These are phyloP conservation scores for Globisporangium camurandrum DNA, from an alignment of 352 stramenopile species.

Conservation along the genomic window DNA sequence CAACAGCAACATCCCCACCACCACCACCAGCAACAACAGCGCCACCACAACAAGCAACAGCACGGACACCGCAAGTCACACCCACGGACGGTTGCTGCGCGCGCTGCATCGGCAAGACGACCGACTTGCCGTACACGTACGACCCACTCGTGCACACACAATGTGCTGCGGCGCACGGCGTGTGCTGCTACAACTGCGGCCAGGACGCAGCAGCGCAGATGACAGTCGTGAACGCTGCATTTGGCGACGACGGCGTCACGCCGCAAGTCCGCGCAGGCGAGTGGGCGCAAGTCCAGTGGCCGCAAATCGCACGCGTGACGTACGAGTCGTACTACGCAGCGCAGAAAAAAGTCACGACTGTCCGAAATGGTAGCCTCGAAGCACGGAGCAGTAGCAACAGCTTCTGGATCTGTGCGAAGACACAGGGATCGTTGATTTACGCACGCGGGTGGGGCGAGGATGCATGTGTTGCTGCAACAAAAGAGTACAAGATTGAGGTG, in stretches of 20 bases:
- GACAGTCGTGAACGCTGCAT: conserved; percentile 21
- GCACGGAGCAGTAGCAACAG: conserved; percentile 14
- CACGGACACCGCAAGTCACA: conserved; percentile 8
- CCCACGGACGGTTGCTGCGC: conserved; percentile 46
- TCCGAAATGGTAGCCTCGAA: conserved; percentile 22
- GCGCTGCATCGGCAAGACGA: conserved; percentile 61
- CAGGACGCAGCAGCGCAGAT: conserved; percentile 12
- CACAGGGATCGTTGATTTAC: conserved; percentile 15
- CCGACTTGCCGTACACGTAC: conserved; percentile 49
- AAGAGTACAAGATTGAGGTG: conserved; percentile 9
- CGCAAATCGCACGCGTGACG: conserved; percentile 25
- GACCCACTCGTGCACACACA: conserved; percentile 53
- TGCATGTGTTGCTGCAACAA: conserved; percentile 17
- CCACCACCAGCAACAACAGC: no score
- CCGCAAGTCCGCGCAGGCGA: conserved; percentile 36
- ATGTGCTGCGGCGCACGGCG: conserved; percentile 37
- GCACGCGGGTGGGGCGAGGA: conserved; percentile 32
- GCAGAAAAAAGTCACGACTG: conserved; percentile 31
- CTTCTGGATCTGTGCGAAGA: conserved; percentile 33
- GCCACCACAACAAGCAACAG: no score
- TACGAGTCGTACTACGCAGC: conserved; percentile 24
- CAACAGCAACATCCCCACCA: no score
- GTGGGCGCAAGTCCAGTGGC: conserved; percentile 27
- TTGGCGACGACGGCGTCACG: conserved; percentile 47
- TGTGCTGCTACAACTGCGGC: conserved; percentile 72